Base-by-base conservation (phyloP, 73 alveolate genomes). In the Stentor roeselii region DNA sequence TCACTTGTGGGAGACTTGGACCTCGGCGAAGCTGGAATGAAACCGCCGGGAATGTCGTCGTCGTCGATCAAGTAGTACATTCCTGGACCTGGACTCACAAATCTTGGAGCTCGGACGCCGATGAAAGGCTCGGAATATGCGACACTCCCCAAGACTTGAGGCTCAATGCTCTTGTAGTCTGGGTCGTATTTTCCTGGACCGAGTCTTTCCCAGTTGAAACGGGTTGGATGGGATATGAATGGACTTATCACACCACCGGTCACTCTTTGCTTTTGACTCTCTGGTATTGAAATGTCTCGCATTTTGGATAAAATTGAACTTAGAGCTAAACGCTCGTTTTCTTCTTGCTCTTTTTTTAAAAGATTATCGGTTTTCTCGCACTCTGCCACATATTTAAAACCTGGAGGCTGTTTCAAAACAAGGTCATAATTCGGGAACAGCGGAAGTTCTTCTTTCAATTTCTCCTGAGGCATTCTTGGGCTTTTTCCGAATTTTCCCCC, bases 101-200 rank as follows among this genome's bases (percentile, higher is more conserved):
- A 21, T 67, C 41, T 21, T 27, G 80, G 80, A 15, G 27, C 34
- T 0, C 27, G 80, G 2, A 30, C 37, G 21, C 42, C 30, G 21
- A 50, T 67, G 15, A 21, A n/a, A 67, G 14, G 15, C 34, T 67
- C 41, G 34, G 21, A 32, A 34, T 67, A 67, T 2, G 21, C 41
- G 34, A 67, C 80, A 27, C 27, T 32, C 14, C 80, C 80, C 34
- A 27, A 27, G 21, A 67, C 34, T 21, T n/a, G 42, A 21, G 80
- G 80, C 41, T 67, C 80, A 67, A 67, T 2, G 11, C 41, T 32
- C 11, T n/a, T 32, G 34, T 30, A 67, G 11, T 21, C n/a, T 27
- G 37, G 41, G 11, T 21, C n/a, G 41, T 67, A 67, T 30, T 40
- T 36, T 30, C 80, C 80, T 30, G 80, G 80, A 32, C 80, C 80